phyloP scores from a whole-genome alignment of 2,329 filamentous ascomycete genomes.

The Arthroderma sp. region DNA sequence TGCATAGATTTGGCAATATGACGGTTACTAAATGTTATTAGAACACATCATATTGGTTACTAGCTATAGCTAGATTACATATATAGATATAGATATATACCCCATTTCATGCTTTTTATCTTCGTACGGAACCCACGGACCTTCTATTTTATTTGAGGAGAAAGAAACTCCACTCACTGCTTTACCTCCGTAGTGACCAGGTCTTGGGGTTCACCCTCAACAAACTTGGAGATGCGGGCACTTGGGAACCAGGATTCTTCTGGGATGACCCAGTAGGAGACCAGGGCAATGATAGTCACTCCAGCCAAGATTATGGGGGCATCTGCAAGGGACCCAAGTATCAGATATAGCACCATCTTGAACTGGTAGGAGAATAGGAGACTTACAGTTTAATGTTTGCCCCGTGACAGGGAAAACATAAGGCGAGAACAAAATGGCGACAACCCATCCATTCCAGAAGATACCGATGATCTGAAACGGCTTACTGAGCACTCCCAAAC shows the following conservation, averaged over 20 bases:
- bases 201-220: conserved; percentile 18
- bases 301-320: conserved; percentile 42
- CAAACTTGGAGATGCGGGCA: conserved; percentile 35
- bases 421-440: conserved; percentile 38
- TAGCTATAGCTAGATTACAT: no score
- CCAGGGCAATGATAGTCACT: conserved; percentile 38
- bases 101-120: no score
- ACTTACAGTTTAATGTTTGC: conserved; percentile 35
- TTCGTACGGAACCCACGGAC: no score
- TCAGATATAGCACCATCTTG: conserved; percentile 1
- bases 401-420: conserved; percentile 36
- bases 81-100: no score
- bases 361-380: conserved; percentile 1
- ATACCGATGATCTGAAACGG: conserved; percentile 39
- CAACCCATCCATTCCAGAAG: conserved; percentile 42
- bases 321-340: conserved; percentile 21
- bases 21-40: no score
- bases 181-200: background rate
- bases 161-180: background rate
- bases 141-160: background rate
- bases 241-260: conserved; percentile 38
- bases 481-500: conserved; percentile 34
- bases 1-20: no score
- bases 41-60: no score
- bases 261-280: conserved; percentile 40